Evolutionary conservation across 73 alveolate species (phyloP).

Genomic region (Stentor roeselii): DNA sequence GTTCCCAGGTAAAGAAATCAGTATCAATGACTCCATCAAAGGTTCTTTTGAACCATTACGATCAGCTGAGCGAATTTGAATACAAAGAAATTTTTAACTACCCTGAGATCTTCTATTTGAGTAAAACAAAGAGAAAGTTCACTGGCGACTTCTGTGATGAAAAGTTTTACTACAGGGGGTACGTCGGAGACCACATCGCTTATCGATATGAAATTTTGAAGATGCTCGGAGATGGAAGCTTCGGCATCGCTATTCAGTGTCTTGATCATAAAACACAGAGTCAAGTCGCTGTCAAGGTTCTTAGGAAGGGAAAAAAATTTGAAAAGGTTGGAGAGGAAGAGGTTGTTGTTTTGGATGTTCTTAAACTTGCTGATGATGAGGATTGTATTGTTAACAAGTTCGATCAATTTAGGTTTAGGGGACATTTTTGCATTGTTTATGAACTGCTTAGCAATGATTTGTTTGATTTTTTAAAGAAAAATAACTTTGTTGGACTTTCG

Average conservation of each 20-base stretch:
- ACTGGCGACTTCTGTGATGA: not conserved
- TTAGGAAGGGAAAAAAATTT: constrained; percentile 82
- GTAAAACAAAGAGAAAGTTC: not conserved
- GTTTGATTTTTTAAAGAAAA: constrained; percentile 60
- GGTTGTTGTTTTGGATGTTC: constrained; percentile 64
- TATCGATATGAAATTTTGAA: constrained; percentile 40
- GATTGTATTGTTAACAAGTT: constrained; percentile 42
- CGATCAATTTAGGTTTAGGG: constrained; percentile 50
- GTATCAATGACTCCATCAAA: not conserved
- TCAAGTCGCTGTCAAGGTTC: constrained; percentile 80
- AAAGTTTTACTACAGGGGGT: constrained; percentile 47
- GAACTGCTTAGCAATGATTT: constrained; percentile 66
- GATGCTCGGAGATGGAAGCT: constrained; percentile 72
- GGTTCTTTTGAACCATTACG: not conserved
- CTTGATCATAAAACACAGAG: constrained; percentile 84
- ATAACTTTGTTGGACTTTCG: constrained; percentile 62
- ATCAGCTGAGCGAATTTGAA: not conserved
- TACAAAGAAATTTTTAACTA: not conserved
- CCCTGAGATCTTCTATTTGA: not conserved
- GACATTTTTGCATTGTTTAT: constrained; percentile 64
- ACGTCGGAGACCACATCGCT: constrained; percentile 79
- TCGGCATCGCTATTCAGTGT: constrained; percentile 79
- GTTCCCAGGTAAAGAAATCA: no score
- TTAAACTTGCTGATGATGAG: constrained; percentile 45
- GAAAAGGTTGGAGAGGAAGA: constrained; percentile 88